phyloP scores from a whole-genome alignment of 768 basidiomycete species.

The Pisolithus orientalis region DNA sequence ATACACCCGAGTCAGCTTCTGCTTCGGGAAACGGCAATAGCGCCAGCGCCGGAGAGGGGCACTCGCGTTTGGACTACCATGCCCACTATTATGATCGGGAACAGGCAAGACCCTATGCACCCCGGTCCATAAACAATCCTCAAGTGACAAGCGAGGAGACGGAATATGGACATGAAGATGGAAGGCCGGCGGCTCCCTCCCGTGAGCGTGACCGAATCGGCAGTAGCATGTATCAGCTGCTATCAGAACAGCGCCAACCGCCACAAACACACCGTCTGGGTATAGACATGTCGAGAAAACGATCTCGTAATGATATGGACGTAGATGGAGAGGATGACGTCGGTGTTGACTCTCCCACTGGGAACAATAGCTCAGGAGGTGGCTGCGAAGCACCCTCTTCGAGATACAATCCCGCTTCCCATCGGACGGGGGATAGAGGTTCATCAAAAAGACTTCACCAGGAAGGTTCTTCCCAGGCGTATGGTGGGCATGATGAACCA shows the following conservation, averaged over 20 bases:
- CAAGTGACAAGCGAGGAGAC: conserved; percentile 36
- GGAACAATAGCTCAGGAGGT: conserved; percentile 20
- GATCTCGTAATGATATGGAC: conserved; percentile 60
- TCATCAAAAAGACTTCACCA: conserved; percentile 51
- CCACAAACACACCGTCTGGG: conserved; percentile 24
- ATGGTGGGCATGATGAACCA: conserved; percentile 24
- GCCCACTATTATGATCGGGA: conserved; percentile 47
- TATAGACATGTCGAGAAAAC: conserved; percentile 47
- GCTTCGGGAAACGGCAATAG: conserved; percentile 29
- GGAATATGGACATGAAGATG: conserved; percentile 52
- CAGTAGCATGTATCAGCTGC: conserved; percentile 26
- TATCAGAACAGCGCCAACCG: conserved; percentile 24
- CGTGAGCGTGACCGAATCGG: conserved; percentile 35
- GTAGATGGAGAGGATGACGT: conserved; percentile 50
- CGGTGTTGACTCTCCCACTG: conserved; percentile 23
- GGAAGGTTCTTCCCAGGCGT: conserved; percentile 27
- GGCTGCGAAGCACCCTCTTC: conserved; percentile 20
- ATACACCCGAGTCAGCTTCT: conserved; percentile 52
- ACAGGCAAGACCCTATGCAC: conserved; percentile 42
- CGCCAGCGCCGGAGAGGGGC: conserved; percentile 34
- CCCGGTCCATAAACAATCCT: conserved; percentile 43
- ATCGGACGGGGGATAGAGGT: conserved; percentile 45
- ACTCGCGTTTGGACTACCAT: conserved; percentile 48
- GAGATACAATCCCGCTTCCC: conserved; percentile 30
- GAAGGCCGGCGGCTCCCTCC: conserved; percentile 27